Evolutionary conservation across 805 yeast species (phyloP).

Genomic region (Schwanniomyces polymorphus): DNA sequence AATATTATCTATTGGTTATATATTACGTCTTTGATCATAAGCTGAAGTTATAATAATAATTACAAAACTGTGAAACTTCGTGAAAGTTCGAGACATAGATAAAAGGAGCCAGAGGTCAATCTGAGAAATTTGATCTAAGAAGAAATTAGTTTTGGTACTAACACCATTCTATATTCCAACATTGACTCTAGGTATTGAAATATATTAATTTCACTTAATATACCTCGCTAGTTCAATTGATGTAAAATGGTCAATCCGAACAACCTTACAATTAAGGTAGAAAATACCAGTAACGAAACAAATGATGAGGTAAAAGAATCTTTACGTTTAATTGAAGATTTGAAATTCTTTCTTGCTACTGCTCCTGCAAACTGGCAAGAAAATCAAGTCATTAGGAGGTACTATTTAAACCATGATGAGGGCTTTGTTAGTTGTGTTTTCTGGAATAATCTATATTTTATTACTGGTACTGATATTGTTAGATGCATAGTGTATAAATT

Average conservation of each 20-base stretch:
- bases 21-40: background rate
- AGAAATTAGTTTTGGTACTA: background rate
- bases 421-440: constrained; percentile 90
- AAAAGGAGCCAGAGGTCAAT: background rate
- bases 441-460: constrained; percentile 87
- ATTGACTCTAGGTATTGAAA: background rate
- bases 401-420: constrained; percentile 82
- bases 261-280: background rate
- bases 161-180: background rate
- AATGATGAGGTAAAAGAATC: constrained; percentile 38
- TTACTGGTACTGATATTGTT: constrained; percentile 96
- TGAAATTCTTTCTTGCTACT: constrained; percentile 83
- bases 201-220: background rate
- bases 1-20: background rate
- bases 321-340: constrained; percentile 65
- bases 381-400: constrained; percentile 82
- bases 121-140: background rate
- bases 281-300: constrained; percentile 2
- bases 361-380: constrained; percentile 96
- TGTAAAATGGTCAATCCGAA: background rate
- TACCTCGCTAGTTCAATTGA: background rate
- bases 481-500: constrained; percentile 86
- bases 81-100: background rate
- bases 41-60: background rate
- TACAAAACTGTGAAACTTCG: background rate